Base-by-base conservation (phyloP, 2,329 filamentous ascomycete species). In the Fusarium veterinarium region DNA sequence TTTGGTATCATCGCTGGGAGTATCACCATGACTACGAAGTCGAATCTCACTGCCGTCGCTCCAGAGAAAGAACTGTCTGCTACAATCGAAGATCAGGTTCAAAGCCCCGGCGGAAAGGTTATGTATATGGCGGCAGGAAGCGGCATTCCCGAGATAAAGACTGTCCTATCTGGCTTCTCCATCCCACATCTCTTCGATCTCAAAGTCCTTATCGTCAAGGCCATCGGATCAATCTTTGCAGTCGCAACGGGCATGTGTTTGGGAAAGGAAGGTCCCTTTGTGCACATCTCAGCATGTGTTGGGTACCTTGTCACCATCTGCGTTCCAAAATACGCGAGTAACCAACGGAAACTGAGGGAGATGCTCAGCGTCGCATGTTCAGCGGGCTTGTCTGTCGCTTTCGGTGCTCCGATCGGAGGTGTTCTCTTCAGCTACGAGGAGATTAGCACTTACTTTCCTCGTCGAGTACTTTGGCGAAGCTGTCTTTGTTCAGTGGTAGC, bases 41-140 rank as follows among this genome's bases (percentile, higher is more conserved):
- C n/a, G n/a, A 70, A 17, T 2, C 33, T 72, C n/a, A 41, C 33
- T 9, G 31, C 51, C 8, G 20, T 49, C 2, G 30, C 37, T 20
- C 55, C 41, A 6, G 31, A 42, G 3, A 38, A 35, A 14, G 20
- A 25, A 12, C 8, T 4, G 7, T 5, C 20, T 59, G 31, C 2
- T 19, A 37, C 12, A n/a, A 12, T 8, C 9, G 35, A 5, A n/a
- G 8, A 55, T 19, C 14, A 17, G 3, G 3, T 8, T 19, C 28
- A 6, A 25, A 19, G 3, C 0, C 1, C 59, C 3, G 6, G 12
- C 0, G 69, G 59, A 5, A 73, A 72, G 52, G 45, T 41, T 6
- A 67, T 73, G 66, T 73, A 72, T 12, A 72, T 73, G 69, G 71
- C 69, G 1, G 66, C 71, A 5, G 71, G 71, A 11, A 73, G 71